A percentile compares a stretch with the other conserved stretches of the same genome.
These are phyloP conservation scores for Rhodotorula sp. DNA, from an alignment of 1,284 basidiomycete species.

Conservation along the genomic window DNA sequence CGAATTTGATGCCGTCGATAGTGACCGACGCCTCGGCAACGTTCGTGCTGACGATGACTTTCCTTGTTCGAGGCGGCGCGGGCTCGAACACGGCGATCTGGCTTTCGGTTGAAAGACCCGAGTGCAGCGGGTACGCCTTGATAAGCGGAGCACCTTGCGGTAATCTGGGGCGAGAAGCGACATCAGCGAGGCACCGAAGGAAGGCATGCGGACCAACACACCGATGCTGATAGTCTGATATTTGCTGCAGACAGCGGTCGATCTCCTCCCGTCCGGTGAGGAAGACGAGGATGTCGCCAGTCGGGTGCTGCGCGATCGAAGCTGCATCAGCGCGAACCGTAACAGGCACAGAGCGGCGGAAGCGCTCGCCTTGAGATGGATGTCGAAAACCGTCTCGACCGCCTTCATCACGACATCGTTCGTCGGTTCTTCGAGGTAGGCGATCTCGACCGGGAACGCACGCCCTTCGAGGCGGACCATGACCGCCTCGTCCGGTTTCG, in stretches of 20 bases:
- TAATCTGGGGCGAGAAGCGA: constrained; percentile 56
- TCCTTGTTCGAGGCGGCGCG: constrained; percentile 71
- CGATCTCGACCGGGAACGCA: constrained; percentile 52
- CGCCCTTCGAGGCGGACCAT: constrained; percentile 51
- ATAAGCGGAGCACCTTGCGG: constrained; percentile 57
- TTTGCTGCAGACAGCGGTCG: constrained; percentile 76
- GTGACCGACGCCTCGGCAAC: constrained; percentile 97
- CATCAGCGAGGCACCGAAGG: background rate
- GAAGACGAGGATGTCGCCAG: constrained; percentile 56
- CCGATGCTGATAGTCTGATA: constrained; percentile 76
- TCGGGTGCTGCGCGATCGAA: constrained; percentile 45
- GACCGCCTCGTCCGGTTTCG: constrained; percentile 37
- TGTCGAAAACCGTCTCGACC: constrained; percentile 51
- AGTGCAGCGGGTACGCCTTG: constrained; percentile 75
- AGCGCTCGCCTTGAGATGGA: constrained; percentile 60
- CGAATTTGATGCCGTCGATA: constrained; percentile 90
- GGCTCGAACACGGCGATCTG: constrained; percentile 82
- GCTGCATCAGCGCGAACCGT: background rate
- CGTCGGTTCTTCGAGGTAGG: constrained; percentile 50
- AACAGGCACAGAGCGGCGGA: background rate
- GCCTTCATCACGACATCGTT: constrained; percentile 50
- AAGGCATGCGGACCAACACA: constrained; percentile 50
- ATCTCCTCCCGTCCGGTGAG: constrained; percentile 54
- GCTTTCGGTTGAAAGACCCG: constrained; percentile 80
- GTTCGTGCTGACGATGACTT: constrained; percentile 91